These are phyloP conservation scores for Mrakia gelida DNA, from an alignment of 768 basidiomycete genomes.

Conservation along the genomic window DNA sequence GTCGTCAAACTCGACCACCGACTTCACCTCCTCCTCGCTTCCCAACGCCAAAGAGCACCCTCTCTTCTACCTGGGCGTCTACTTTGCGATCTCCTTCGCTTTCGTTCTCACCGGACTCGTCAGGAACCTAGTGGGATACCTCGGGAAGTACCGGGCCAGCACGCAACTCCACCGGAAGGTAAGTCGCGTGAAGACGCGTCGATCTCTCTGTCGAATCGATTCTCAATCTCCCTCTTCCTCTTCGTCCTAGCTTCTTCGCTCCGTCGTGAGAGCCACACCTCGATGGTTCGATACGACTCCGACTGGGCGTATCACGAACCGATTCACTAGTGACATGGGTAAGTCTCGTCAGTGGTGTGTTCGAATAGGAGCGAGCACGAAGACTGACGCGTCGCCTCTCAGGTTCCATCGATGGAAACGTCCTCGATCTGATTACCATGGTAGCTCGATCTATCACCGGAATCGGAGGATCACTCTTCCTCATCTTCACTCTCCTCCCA, in stretches of 20 bases:
- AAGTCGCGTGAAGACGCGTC: background rate
- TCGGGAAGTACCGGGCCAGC: constrained; percentile 36
- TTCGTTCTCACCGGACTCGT: constrained; percentile 49
- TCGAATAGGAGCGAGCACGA: background rate
- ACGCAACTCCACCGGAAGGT: constrained; percentile 46
- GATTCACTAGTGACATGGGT: background rate
- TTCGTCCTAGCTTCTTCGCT: constrained; percentile 51
- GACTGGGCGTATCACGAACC: constrained; percentile 50
- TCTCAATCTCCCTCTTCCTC: background rate
- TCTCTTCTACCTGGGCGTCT: constrained; percentile 58
- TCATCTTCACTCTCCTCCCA: constrained; percentile 61
- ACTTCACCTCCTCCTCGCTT: background rate
- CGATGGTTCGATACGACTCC: constrained; percentile 67
- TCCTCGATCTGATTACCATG: constrained; percentile 51
- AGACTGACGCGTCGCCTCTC: no score
- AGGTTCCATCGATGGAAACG: constrained; percentile 76
- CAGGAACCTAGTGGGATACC: constrained; percentile 52
- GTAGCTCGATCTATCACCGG: constrained; percentile 72
- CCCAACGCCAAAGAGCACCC: constrained; percentile 50
- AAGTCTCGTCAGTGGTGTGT: background rate
- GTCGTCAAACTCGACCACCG: background rate
- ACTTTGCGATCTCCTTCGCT: constrained; percentile 52
- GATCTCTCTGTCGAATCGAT: background rate
- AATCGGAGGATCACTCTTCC: constrained; percentile 70
- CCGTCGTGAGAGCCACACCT: constrained; percentile 76